phyloP scores from a whole-genome alignment of 441 rosid genomes.

The Pelargonium citronellum region DNA sequence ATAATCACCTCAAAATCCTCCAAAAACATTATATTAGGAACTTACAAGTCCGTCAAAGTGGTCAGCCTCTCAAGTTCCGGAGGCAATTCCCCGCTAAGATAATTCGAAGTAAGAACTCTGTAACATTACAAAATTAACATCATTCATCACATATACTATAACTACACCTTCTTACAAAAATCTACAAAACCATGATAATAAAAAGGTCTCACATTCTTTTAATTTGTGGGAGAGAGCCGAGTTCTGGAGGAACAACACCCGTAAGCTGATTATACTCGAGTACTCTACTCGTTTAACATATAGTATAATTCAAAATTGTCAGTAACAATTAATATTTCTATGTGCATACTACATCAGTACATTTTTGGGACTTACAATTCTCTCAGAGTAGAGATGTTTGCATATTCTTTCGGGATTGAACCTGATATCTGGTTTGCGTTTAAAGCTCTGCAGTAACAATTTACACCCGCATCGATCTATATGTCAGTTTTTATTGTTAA shows the following conservation, averaged over 20 bases:
- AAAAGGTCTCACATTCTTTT: conserved; percentile 31
- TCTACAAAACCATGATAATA: background rate
- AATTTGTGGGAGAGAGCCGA: conserved; percentile 34
- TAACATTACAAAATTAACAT: conserved; percentile 10
- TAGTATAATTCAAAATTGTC: background rate
- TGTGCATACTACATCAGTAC: background rate
- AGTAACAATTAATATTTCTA: background rate
- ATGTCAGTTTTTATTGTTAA: too few relatives aligned
- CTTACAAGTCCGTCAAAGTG: conserved; percentile 41
- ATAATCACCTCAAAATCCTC: background rate
- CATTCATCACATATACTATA: background rate
- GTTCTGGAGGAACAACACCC: conserved; percentile 45
- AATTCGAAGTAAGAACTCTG: conserved; percentile 45
- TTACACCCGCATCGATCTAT: too few relatives aligned
- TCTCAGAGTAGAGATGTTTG: conserved; percentile 32
- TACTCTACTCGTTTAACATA: conserved; percentile 19
- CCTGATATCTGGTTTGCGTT: conserved; percentile 47
- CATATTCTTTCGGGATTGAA: conserved; percentile 49
- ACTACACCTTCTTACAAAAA: background rate
- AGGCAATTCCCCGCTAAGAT: conserved; percentile 48
- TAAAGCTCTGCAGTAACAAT: background rate
- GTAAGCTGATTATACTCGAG: conserved; percentile 45
- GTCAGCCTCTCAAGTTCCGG: conserved; percentile 38
- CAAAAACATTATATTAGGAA: background rate
- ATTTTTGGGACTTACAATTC: conserved; percentile 33